Evolutionary conservation across 2,329 filamentous ascomycete genomes (phyloP), one percentile per base, ranked within the genome.

Genomic region (Diaporthe citriasiana): DNA sequence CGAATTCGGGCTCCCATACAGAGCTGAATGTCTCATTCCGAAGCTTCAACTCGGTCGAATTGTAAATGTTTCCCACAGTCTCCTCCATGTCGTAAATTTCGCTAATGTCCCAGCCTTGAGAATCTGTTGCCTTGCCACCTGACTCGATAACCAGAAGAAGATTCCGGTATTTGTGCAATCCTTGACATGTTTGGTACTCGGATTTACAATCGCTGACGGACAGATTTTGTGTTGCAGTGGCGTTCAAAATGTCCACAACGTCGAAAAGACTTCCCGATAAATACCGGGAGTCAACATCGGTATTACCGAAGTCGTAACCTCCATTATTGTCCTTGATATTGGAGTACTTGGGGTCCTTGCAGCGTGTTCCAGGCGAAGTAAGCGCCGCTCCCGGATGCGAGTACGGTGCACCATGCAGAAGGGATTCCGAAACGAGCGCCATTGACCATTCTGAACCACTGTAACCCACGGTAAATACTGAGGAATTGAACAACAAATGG

Each of bases 401-500:
- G 60, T 27, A 74, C 22, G 74, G 55, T 30, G 4, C 42, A 45
- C 45, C 71, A 25, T 45, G 55, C 22, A 74, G 27, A 33, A 72
- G 75, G 12, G 71, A 72, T 17, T 76, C 74, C 8, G 73, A 63
- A 10, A 77, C 72, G 5, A 78, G 57, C 4, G 76, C 66, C 47
- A 77, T 51, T 33, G 76, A 65, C 60, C 71, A 71, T 53, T 73
- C 70, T 30, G 59, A 40, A 13, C 73, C 68, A 15, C 53, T 55
- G 40, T 75, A 50, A 12, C 75, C 75, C 10, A 70, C 75, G 53
- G 33, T 45, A 55, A 73, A 75, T 9, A 75, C 72, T 60, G 55
- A 73, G 13, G 66, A 76, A 51, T 77, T 78, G 63, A 79, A 79
- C 22, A 81, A 71, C 0, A 81, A 56, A 70, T 81, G 79, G 3